A percentile compares a stretch with the other conserved stretches of the same genome.
Conservation (phyloP, 768 basidiomycete genomes). For the Pleurotus citrinopileatus region DNA sequence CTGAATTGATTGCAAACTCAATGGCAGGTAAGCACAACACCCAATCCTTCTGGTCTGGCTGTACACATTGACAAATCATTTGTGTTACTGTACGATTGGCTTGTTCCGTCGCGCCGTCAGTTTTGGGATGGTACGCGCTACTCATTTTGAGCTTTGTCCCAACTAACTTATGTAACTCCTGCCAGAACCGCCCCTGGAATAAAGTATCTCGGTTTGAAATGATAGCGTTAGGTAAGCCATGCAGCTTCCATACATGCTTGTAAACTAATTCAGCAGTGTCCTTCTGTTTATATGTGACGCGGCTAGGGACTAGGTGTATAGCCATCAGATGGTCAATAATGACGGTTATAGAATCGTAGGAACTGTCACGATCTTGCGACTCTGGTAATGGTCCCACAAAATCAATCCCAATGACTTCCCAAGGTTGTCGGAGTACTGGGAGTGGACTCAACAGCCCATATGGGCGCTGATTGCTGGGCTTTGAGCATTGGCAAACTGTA, state of each 20-base stretch:
- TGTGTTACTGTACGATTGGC: conserved; percentile 27
- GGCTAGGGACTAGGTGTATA: conserved; percentile 15
- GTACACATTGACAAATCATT: conserved; percentile 23
- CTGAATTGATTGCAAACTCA: conserved; percentile 35
- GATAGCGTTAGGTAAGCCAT: conserved; percentile 29
- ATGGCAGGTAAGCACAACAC: conserved; percentile 23
- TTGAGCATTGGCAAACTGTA: conserved; percentile 13
- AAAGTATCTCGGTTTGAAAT: conserved; percentile 19
- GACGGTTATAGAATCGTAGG: conserved; percentile 17
- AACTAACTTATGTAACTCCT: conserved; percentile 15
- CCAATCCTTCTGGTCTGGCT: conserved; percentile 27
- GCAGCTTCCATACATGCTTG: conserved; percentile 19
- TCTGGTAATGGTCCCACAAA: conserved; percentile 27
- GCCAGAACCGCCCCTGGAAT: conserved; percentile 14
- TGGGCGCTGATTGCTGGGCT: conserved; percentile 15
- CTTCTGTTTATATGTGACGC: conserved; percentile 11
- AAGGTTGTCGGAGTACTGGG: conserved; percentile 19
- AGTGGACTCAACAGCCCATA: conserved; percentile 15
- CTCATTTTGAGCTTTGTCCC: conserved; percentile 24
- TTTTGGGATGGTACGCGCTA: conserved; percentile 19
- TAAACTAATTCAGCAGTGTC: conserved; percentile 20
- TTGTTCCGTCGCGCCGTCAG: conserved; percentile 28
- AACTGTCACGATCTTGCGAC: conserved; percentile 18
- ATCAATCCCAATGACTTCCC: conserved; percentile 26
- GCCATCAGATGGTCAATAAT: conserved; percentile 18